phyloP scores from a whole-genome alignment of 805 yeast species.

The baker's yeast (Saccharomyces cerevisiae) region DNA sequence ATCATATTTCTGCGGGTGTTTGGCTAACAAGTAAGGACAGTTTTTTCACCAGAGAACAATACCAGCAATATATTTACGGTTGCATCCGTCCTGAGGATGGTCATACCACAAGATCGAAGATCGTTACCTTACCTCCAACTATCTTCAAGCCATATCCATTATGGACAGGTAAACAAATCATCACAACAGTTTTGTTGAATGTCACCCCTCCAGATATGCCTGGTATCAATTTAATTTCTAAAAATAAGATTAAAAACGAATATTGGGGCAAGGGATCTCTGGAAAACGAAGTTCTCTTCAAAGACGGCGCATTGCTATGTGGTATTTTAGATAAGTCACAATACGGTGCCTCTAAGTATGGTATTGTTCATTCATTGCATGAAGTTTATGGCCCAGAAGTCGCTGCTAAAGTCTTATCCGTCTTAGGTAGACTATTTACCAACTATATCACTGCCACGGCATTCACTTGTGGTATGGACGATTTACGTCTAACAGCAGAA shows the following conservation, averaged over 20 bases:
- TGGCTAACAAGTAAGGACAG: slow-evolving; percentile 94
- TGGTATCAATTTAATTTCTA: slow-evolving; percentile 76
- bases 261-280: slow-evolving; percentile 85
- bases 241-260: slow-evolving; percentile 85
- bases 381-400: slow-evolving; percentile 88
- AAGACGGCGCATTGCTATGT: slow-evolving; percentile 76
- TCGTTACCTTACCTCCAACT: slow-evolving; percentile 84
- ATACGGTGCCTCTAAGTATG: slow-evolving; percentile 95
- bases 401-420: slow-evolving; percentile 85
- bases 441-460: slow-evolving; percentile 88
- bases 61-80: slow-evolving; percentile 89
- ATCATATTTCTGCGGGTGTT: slow-evolving; percentile 97
- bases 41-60: slow-evolving; percentile 81
- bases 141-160: slow-evolving; percentile 75
- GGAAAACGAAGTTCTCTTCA: slow-evolving; percentile 82
- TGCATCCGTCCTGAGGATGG: slow-evolving; percentile 97
- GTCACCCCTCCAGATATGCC: slow-evolving; percentile 83
- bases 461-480: slow-evolving; percentile 99
- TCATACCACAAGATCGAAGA: slow-evolving; percentile 62
- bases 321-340: slow-evolving; percentile 97
- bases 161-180: slow-evolving; percentile 98
- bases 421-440: slow-evolving; percentile 91
- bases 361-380: slow-evolving; percentile 91
- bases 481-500: slow-evolving; percentile 79
- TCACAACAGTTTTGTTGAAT: slow-evolving; percentile 83